Evolutionary conservation across 768 basidiomycete species (phyloP), one percentile per base, ranked within the genome.

Genomic region (Tulasnella sp.): DNA sequence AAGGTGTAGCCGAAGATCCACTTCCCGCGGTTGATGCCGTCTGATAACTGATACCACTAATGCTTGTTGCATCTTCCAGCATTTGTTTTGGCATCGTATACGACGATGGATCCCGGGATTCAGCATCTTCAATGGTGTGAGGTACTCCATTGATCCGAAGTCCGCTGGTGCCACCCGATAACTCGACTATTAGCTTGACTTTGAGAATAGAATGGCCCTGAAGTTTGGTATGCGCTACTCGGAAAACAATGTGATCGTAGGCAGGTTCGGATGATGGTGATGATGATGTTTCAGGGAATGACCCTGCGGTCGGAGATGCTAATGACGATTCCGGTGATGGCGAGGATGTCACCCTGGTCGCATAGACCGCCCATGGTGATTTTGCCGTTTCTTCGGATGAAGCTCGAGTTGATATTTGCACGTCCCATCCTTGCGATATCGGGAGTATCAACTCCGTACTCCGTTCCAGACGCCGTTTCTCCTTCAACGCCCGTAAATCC

Each of bases 141-240:
- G 81, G 78, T 12, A 88, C 68, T 1, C 92, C 92, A 59, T 99
- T 98, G 35, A 99, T 70, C 37, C 92, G 73, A 6, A 96, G 70
- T 33, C 83, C 83, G 56, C 76, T 77, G 3, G 80, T 79, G 73
- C 37, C 83, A 69, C 45, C 63, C 0, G 90, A 86, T 6, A 82
- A 73, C 63, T 95, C 91, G 56, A 95, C 75, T 16, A 78, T 73
- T 22, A 90, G 67, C 50, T 75, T 75, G 49, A 90, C 83, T 67
- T 89, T 87, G 51, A 91, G 71, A 3, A 93, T 71, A 4, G 81
- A 78, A 59, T 90, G 80, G 45, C 83, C 78, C 2, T 76, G 71
- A 12, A 89, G 70, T 1, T 75, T 69, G 1, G 79, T 72, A 64
- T 96, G 92, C 15, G 76, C 73, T 39, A 93, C 62, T 8, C 79